phyloP scores from a whole-genome alignment of 768 basidiomycete genomes.

The Suillus luteus region DNA sequence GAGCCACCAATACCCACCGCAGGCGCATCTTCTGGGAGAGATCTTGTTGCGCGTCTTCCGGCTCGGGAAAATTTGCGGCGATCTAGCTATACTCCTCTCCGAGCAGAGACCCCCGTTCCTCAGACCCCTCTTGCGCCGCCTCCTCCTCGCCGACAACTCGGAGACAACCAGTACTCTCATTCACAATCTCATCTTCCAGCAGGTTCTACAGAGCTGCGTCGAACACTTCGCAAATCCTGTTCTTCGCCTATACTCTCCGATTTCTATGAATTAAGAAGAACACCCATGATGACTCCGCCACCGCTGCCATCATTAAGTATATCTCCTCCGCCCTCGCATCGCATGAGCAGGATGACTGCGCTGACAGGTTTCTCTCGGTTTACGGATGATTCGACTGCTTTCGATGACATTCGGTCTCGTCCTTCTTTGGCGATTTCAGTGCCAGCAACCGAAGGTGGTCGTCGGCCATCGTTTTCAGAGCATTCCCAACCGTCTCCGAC shows the following conservation, averaged over 20 bases:
- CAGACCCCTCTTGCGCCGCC: slow-evolving; percentile 68
- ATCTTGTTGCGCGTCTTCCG: slow-evolving; percentile 21
- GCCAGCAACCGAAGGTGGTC: slow-evolving; percentile 34
- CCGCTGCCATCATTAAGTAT: slow-evolving; percentile 40
- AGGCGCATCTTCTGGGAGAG: slow-evolving; percentile 11
- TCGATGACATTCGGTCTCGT: slow-evolving; percentile 33
- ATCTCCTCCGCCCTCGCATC: slow-evolving; percentile 33
- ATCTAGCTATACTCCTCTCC: slow-evolving; percentile 49
- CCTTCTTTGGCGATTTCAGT: slow-evolving; percentile 56
- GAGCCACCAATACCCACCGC: slow-evolving; percentile 25
- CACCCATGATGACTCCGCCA: slow-evolving; percentile 46
- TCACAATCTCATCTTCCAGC: slow-evolving; percentile 55
- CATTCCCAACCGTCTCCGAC: slow-evolving; percentile 76
- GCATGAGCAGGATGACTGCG: slow-evolving; percentile 26
- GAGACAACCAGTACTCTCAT: slow-evolving; percentile 48
- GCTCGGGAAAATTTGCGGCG: slow-evolving; percentile 37
- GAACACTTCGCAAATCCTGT: slow-evolving; percentile 45
- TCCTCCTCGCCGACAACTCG: slow-evolving; percentile 54
- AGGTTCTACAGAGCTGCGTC: slow-evolving; percentile 13
- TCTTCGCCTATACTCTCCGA: slow-evolving; percentile 59
- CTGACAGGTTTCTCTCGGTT: slow-evolving; percentile 24
- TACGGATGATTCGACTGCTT: slow-evolving; percentile 33
- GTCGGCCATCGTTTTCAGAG: slow-evolving; percentile 62
- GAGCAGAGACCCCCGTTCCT: slow-evolving; percentile 68
- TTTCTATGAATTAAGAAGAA: slow-evolving; percentile 37